phyloP scores from a whole-genome alignment of 2,329 filamentous ascomycete species.

The Curvularia eragrostidis region DNA sequence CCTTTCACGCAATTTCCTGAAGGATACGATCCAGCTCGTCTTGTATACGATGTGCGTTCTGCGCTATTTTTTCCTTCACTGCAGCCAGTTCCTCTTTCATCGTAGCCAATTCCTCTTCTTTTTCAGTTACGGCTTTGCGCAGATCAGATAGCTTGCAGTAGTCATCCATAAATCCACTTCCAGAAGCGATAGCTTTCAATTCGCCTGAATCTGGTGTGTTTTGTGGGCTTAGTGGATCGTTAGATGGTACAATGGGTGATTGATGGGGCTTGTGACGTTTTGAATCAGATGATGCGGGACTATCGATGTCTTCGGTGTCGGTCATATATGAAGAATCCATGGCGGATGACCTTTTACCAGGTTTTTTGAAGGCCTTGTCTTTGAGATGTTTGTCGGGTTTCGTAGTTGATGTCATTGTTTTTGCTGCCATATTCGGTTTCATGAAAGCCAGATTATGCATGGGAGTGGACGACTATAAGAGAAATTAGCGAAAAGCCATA shows the following conservation, averaged over 20 bases:
- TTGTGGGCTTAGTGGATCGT: neutral
- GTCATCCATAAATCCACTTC: slow-evolving; percentile 24
- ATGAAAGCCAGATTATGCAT: neutral
- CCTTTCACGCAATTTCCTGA: slow-evolving; percentile 27
- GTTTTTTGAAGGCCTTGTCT: neutral
- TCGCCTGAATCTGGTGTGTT: slow-evolving; percentile 6
- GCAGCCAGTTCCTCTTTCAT: slow-evolving; percentile 27
- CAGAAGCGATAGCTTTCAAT: slow-evolving; percentile 9
- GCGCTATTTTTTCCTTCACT: slow-evolving; percentile 22
- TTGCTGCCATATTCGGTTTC: neutral
- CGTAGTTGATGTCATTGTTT: neutral
- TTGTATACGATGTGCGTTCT: slow-evolving; percentile 26
- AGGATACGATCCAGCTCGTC: slow-evolving; percentile 32
- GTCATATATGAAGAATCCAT: neutral
- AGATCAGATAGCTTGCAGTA: slow-evolving; percentile 24
- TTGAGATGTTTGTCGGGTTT: neutral
- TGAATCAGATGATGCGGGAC: slow-evolving; percentile 1
- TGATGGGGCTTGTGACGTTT: slow-evolving; percentile 21
- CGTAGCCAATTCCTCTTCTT: slow-evolving; percentile 25
- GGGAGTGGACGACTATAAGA: neutral
- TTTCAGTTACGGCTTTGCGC: slow-evolving; percentile 23
- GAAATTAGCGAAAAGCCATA: neutral
- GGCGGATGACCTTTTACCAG: neutral
- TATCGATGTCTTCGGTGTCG: neutral
- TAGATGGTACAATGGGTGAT: neutral